These are phyloP conservation scores for Syzygium syzygioides DNA, from an alignment of 441 rosid species.

Conservation along the genomic window DNA sequence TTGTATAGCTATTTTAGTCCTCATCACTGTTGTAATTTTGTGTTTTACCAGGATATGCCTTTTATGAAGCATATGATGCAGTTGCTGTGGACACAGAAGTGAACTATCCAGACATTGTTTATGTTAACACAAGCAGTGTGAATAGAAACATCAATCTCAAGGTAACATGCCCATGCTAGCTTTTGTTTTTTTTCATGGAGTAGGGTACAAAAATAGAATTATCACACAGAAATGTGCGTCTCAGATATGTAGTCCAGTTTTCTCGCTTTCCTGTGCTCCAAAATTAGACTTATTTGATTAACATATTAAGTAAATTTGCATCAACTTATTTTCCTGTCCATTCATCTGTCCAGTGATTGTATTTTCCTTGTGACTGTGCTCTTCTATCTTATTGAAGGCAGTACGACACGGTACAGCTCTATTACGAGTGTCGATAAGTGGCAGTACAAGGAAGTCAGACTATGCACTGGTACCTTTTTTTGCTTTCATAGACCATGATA, in stretches of 20 bases:
- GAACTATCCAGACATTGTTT: slow-evolving; percentile 66
- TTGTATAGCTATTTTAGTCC: slow-evolving; percentile 5
- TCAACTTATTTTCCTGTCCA: background rate
- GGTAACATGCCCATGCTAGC: slow-evolving; percentile 30
- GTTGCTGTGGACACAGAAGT: slow-evolving; percentile 50
- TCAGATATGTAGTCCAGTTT: background rate
- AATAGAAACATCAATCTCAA: slow-evolving; percentile 50
- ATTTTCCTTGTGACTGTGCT: background rate
- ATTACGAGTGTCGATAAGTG: slow-evolving; percentile 53
- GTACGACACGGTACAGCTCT: slow-evolving; percentile 75
- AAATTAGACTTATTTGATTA: background rate
- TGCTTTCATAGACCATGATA: background rate
- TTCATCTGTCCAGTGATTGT: background rate
- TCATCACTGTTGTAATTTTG: slow-evolving; percentile 8
- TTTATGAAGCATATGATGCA: slow-evolving; percentile 67
- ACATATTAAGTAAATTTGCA: background rate
- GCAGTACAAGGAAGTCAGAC: slow-evolving; percentile 55
- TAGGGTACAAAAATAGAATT: background rate
- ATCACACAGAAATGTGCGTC: background rate
- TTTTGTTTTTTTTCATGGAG: background rate
- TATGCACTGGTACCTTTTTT: slow-evolving; percentile 58
- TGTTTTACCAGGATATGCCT: slow-evolving; percentile 58
- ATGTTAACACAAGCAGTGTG: slow-evolving; percentile 28
- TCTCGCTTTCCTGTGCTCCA: background rate
- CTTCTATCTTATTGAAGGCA: slow-evolving; percentile 53